A percentile compares a stretch with the other conserved stretches of the same genome.
phyloP scores from a whole-genome alignment of 768 basidiomycete species.

The Paxillus rubicundulus region DNA sequence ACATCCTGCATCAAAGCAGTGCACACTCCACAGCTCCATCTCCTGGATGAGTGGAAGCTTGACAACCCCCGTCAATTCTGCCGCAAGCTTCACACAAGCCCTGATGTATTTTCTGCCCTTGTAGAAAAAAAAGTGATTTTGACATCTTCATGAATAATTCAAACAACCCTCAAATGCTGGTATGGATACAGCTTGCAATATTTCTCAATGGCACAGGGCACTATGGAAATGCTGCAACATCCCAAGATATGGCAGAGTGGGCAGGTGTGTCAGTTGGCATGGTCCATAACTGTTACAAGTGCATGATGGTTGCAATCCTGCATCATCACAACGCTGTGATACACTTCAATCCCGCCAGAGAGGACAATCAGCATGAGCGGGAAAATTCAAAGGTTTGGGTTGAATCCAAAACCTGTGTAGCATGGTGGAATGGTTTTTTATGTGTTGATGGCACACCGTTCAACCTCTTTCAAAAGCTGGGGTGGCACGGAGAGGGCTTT shows the following conservation, averaged over 20 bases:
- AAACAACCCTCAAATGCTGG: too few species aligned
- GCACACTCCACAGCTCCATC: neutral
- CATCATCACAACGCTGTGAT: slow-evolving; percentile 1
- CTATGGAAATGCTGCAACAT: too few species aligned
- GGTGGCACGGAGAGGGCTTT: too few species aligned
- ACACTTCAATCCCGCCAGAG: neutral
- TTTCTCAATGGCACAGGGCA: too few species aligned
- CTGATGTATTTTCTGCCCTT: too few species aligned
- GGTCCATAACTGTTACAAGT: slow-evolving; percentile 4
- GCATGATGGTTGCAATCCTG: slow-evolving; percentile 4
- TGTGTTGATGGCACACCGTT: too few species aligned
- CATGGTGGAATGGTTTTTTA: too few species aligned
- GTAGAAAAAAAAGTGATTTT: slow-evolving; percentile 1
- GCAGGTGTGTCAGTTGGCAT: slow-evolving; percentile 7
- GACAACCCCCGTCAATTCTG: neutral
- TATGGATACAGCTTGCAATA: too few species aligned
- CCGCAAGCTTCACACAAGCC: too few species aligned
- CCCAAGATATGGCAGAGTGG: too few species aligned
- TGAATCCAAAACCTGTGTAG: too few species aligned
- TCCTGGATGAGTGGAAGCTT: neutral
- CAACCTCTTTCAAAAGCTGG: too few species aligned
- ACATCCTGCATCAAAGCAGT: neutral
- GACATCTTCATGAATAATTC: slow-evolving; percentile 23
- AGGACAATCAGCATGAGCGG: slow-evolving; percentile 1
- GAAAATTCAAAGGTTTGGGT: slow-evolving; percentile 1